These are phyloP conservation scores for Cyberlindnera maritima DNA, from an alignment of 805 yeast species.

Conservation along the genomic window DNA sequence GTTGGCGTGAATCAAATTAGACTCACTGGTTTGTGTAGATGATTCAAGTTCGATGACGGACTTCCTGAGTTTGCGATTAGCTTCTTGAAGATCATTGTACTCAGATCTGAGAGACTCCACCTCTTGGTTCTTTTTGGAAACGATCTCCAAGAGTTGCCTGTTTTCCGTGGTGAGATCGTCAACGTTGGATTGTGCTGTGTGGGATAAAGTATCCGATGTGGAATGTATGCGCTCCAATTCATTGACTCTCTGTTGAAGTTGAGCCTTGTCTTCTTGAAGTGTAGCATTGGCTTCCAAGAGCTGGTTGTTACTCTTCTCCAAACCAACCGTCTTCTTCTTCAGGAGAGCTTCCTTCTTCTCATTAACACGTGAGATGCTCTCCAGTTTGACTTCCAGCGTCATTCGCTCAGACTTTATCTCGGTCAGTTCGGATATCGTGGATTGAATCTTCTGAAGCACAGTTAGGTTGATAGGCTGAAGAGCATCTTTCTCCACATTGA, in stretches of 20 bases:
- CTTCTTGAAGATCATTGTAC: constrained; percentile 32
- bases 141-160: constrained; percentile 31
- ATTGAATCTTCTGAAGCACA: constrained; percentile 29
- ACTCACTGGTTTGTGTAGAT: constrained; percentile 31
- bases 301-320: constrained; percentile 24
- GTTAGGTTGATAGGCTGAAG: constrained; percentile 23
- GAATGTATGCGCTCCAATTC: constrained; percentile 17
- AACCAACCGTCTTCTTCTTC: constrained; percentile 28
- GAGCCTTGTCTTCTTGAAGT: constrained; percentile 24
- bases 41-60: constrained; percentile 38
- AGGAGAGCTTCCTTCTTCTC: constrained; percentile 32
- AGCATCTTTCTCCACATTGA: constrained; percentile 28
- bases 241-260: constrained; percentile 17
- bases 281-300: constrained; percentile 22
- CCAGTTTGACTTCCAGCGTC: constrained; percentile 37
- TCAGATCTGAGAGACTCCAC: constrained; percentile 37
- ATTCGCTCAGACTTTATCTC: constrained; percentile 37
- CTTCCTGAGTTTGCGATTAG: constrained; percentile 38
- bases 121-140: constrained; percentile 37
- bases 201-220: constrained; percentile 6
- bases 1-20: constrained; percentile 29
- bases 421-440: constrained; percentile 34
- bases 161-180: constrained; percentile 27
- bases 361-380: constrained; percentile 36
- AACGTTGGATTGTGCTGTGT: constrained; percentile 12